Base-by-base conservation (phyloP, 1,139 yeast genomes). In the Geotrichum australiense region DNA sequence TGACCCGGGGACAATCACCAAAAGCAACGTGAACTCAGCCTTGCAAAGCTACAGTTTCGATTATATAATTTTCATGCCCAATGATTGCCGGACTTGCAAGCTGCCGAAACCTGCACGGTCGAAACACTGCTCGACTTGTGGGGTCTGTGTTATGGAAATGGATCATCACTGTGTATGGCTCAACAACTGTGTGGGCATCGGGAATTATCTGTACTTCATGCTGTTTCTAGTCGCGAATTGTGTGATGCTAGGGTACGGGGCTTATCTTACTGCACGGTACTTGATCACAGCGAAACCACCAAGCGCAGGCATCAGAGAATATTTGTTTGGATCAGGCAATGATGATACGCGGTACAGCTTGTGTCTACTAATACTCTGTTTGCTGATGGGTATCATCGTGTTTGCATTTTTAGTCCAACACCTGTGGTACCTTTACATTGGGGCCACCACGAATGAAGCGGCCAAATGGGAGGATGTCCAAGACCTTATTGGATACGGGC, bases 91-190 rank as follows among this genome's bases (percentile, higher is more conserved):
- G 3, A 84, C 96, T 0, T 91, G 98, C 58, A 61, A 68, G 2
- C 52, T 70, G n/a, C 57, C 62, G 4, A 89, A 86, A 53, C 89
- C 94, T 0, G 94, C 97, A 0, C 65, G 98, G 35, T 82, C 94
- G 8, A 87, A 85, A 56, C 98, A 91, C 61, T 91, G 98, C 58
- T 70, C 80, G 3, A 68, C 72, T 10, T 91, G 97, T 59, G 69
- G 71, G 39, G 53, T 61, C 20, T 91, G 98, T 58, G 68, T 81
- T 3, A 64, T 79, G 26, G 57, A 81, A 47, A 77, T 73, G 53
- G 98, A 91, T 58, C 98, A 91, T 58, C 97, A 91, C 62, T 91
- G 98, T 57, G 63, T 86, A n/a, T 91, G 96, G 96, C 65, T 89
- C 45, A 89, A 89, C 63, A 87, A 84, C 56, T 91, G 97, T 61